A percentile compares a stretch with the other conserved stretches of the same genome.
Evolutionary conservation across 768 basidiomycete species (phyloP).

Genomic region (Serendipita sp.): DNA sequence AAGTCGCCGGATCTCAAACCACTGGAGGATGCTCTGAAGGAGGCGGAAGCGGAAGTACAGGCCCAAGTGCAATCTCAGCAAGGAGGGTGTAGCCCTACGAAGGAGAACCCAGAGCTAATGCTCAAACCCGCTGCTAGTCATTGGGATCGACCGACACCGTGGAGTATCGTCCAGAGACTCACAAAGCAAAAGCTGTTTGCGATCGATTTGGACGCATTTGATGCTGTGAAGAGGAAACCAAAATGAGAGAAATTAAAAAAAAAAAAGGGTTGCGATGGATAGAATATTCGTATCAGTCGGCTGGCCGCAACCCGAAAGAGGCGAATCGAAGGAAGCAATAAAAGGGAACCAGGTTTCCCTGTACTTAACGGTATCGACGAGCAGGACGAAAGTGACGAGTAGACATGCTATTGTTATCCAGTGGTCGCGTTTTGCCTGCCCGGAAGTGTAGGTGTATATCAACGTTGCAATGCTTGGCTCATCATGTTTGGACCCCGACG

Average conservation of each 20-base stretch:
- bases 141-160: not conserved
- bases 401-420: no score
- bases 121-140: not conserved
- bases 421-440: no score
- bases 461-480: no score
- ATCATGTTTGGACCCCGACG: no score
- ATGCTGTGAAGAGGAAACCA: not conserved
- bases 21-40: not conserved
- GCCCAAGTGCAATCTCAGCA: not conserved
- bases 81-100: not conserved
- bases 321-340: no score
- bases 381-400: no score
- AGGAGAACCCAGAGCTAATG: not conserved
- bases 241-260: not conserved
- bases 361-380: no score
- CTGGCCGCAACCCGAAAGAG: no score
- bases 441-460: no score
- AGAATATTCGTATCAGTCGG: no score
- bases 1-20: not conserved
- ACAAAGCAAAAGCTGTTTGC: conserved; percentile 3
- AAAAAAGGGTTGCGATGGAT: no score
- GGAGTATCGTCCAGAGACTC: conserved; percentile 4
- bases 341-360: no score
- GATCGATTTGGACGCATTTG: not conserved
- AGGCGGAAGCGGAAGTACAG: not conserved